Evolutionary conservation across 352 stramenopile species (phyloP), one percentile per base, ranked within the genome.

Genomic region (Globisporangium irregulare): DNA sequence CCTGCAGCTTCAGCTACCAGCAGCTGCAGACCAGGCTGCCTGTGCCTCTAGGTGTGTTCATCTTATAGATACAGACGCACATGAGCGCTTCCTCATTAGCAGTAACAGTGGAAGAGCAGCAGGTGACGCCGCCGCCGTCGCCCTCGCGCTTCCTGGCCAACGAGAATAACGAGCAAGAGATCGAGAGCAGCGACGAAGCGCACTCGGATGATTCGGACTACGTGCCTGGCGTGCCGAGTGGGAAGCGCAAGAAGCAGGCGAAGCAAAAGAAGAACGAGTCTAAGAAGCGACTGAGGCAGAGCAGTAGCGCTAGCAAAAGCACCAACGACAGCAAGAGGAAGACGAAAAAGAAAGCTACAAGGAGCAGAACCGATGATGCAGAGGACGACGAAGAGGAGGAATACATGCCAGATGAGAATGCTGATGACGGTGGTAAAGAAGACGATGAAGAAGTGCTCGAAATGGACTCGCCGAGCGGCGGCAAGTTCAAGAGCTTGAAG

Each of bases 201-300:
- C 14, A 22, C 54, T 68, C 54, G 36, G 63, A 63, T 27, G 63
- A 68, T 38, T 68, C 63, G 25, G 54, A 68, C 15, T 68, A 68
- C 38, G 10, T 58, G 4, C 54, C 54, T 34, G 54, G 54, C 38
- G 25, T 54, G 36, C 54, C 41, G 14, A 43, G 29, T 36, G 54
- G 18, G 18, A 66, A 70, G 55, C 57, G 3, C 15, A 62, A 61
- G 22, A 62, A 56, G 3, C 41, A 22, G 25, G 10, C 4, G 22
- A 34, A 32, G 1, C 34, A 6, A 12, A 14, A 25, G 9, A 29
- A 24, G 63, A 27, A 22, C 1, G 18, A 51, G 5, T 6, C 43
- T 27, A 68, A 68, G 63, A 70, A 70, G 36, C 67, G 67, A 14
- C 10, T 57, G 55, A 54, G 51, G 22, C 67, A 67, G 53, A 29